A percentile compares a stretch with the other conserved stretches of the same genome.
phyloP scores from a whole-genome alignment of 805 yeast species.

The Sugiyamaella valdiviana region DNA sequence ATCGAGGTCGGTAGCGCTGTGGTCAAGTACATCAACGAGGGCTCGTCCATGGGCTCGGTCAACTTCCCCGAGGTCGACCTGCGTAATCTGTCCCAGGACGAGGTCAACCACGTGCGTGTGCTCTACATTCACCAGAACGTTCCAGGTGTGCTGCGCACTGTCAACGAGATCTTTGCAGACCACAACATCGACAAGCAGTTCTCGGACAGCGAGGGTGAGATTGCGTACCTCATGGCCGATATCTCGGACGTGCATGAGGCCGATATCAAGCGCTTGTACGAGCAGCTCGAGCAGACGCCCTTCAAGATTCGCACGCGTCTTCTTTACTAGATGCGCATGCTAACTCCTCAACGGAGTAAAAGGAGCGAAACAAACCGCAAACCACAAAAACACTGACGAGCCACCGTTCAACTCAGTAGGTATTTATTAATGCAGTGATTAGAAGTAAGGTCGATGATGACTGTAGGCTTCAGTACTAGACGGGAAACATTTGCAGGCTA shows the following conservation, averaged over 20 bases:
- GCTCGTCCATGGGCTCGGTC: slow-evolving; percentile 89
- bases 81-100: slow-evolving; percentile 83
- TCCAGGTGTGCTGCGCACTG: slow-evolving; percentile 97
- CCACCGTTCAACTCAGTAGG: slow-evolving; percentile 9
- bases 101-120: slow-evolving; percentile 77
- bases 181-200: slow-evolving; percentile 97
- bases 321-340: slow-evolving; percentile 49
- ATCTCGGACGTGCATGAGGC: slow-evolving; percentile 74
- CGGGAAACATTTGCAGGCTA: too few relatives aligned
- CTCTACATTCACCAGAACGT: slow-evolving; percentile 95
- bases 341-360: slow-evolving; percentile 7
- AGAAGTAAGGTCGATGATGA: not conserved
- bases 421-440: slow-evolving; percentile 5
- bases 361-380: not conserved
- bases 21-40: slow-evolving; percentile 91
- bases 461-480: not conserved
- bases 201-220: slow-evolving; percentile 93
- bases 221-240: slow-evolving; percentile 98
- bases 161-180: slow-evolving; percentile 87
- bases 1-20: slow-evolving; percentile 85
- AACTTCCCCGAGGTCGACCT: slow-evolving; percentile 97
- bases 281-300: slow-evolving; percentile 81
- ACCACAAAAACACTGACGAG: not conserved
- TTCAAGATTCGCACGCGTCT: slow-evolving; percentile 88
- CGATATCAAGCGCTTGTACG: slow-evolving; percentile 79